phyloP scores from a whole-genome alignment of 306 rosid genomes.

The Vigna nakashimae region DNA sequence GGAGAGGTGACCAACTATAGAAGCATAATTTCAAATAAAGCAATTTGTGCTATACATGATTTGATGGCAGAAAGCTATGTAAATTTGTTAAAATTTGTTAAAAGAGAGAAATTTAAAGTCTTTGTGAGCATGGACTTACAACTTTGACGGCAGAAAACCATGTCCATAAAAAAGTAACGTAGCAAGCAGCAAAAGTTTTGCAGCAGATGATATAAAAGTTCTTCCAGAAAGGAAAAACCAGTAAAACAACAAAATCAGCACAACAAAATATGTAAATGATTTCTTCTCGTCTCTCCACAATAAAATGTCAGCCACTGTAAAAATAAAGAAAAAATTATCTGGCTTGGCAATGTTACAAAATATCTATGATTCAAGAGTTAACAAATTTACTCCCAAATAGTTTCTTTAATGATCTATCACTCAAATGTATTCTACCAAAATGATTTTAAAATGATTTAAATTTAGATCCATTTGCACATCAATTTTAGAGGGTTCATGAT shows the following conservation, averaged over 20 bases:
- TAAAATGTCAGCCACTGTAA: slow-evolving; percentile 83
- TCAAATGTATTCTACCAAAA: slow-evolving; percentile 23
- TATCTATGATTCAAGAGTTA: slow-evolving; percentile 26
- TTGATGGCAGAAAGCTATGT: slow-evolving; percentile 26
- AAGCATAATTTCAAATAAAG: slow-evolving; percentile 1
- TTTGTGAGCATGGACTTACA: slow-evolving; percentile 58
- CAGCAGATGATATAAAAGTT: slow-evolving; percentile 63
- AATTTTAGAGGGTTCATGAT: slow-evolving; percentile 29
- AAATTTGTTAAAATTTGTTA: neutral
- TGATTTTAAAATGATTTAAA: slow-evolving; percentile 23
- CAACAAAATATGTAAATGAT: slow-evolving; percentile 71
- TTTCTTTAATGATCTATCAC: slow-evolving; percentile 7
- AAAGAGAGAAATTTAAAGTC: slow-evolving; percentile 23
- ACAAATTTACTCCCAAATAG: slow-evolving; percentile 28
- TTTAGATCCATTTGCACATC: slow-evolving; percentile 20
- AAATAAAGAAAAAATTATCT: slow-evolving; percentile 54
- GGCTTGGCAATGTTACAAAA: slow-evolving; percentile 29
- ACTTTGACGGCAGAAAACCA: slow-evolving; percentile 61
- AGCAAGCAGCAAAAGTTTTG: slow-evolving; percentile 65
- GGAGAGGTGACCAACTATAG: neutral
- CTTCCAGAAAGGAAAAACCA: slow-evolving; percentile 85
- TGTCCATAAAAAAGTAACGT: slow-evolving; percentile 61
- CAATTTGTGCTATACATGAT: slow-evolving; percentile 4
- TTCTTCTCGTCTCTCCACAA: slow-evolving; percentile 91
- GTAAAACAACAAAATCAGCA: slow-evolving; percentile 63